Evolutionary conservation across 2,329 filamentous ascomycete species (phyloP).

Genomic region (Botryotinia globosa): DNA sequence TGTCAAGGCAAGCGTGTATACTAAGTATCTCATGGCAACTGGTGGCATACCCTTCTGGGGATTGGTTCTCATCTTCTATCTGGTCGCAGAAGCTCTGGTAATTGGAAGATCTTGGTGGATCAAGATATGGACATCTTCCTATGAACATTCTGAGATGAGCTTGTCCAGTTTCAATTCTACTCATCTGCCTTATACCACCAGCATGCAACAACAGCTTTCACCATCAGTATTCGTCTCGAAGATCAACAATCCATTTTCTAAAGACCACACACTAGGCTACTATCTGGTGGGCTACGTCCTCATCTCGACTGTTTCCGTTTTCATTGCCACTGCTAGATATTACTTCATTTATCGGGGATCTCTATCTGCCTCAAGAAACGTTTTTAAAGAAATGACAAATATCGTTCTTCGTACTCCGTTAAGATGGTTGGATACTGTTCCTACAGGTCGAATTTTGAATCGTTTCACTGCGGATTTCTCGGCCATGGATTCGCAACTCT

Average conservation of each 20-base stretch:
- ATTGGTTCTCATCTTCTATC: conserved; percentile 51
- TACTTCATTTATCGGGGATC: conserved; percentile 61
- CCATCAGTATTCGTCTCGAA: conserved; percentile 33
- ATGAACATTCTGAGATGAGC: conserved; percentile 35
- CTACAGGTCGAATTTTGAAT: conserved; percentile 71
- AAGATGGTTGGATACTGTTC: conserved; percentile 74
- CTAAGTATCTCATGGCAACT: conserved; percentile 61
- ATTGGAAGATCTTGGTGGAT: conserved; percentile 59
- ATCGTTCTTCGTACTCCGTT: conserved; percentile 67
- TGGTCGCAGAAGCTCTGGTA: conserved; percentile 34
- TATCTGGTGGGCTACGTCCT: conserved; percentile 66
- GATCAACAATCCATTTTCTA: conserved; percentile 9
- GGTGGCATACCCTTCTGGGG: conserved; percentile 62
- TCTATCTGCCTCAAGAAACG: conserved; percentile 59
- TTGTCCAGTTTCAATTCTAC: conserved; percentile 14
- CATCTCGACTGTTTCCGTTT: conserved; percentile 54
- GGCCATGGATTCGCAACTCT: conserved; percentile 64
- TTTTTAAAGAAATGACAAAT: conserved; percentile 65
- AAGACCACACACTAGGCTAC: conserved; percentile 41
- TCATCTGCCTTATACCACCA: conserved; percentile 14
- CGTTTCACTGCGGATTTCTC: conserved; percentile 75
- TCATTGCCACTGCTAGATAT: conserved; percentile 50
- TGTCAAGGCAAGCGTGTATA: conserved; percentile 65
- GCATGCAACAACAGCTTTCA: conserved; percentile 38
- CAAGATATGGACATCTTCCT: conserved; percentile 55